phyloP scores from a whole-genome alignment of 495 filamentous ascomycete genomes.

The Xylaria curta region DNA sequence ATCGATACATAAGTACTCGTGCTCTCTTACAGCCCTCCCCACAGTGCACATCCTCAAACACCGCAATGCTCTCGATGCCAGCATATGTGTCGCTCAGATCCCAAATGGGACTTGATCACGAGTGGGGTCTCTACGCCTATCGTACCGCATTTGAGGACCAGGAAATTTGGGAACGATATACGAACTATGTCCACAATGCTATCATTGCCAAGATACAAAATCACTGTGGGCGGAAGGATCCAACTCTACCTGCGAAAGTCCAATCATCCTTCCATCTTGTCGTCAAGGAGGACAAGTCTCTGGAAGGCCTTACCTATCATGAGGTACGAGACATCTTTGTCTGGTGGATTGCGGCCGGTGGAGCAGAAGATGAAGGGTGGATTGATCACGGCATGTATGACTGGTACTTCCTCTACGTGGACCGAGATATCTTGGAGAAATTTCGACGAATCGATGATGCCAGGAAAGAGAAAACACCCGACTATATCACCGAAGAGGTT shows the following conservation, averaged over 20 bases:
- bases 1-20: too few species aligned
- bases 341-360: not conserved
- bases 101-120: not conserved
- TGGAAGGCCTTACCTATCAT: not conserved
- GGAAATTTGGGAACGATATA: not conserved
- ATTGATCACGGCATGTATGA: conserved; percentile 1
- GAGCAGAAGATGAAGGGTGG: not conserved
- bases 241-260: not conserved
- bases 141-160: not conserved
- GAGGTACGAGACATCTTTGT: not conserved
- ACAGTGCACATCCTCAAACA: not conserved
- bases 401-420: not conserved
- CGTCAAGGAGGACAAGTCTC: not conserved
- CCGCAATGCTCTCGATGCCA: not conserved
- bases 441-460: not conserved
- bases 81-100: not conserved
- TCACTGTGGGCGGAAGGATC: not conserved
- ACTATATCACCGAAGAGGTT: not conserved
- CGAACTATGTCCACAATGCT: not conserved
- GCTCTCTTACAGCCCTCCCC: not conserved
- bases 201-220: not conserved
- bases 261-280: not conserved
- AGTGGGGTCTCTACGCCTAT: not conserved
- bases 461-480: not conserved
- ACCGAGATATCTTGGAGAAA: not conserved